These are phyloP conservation scores for Hericium erinaceus DNA, from an alignment of 768 basidiomycete species.

Conservation along the genomic window DNA sequence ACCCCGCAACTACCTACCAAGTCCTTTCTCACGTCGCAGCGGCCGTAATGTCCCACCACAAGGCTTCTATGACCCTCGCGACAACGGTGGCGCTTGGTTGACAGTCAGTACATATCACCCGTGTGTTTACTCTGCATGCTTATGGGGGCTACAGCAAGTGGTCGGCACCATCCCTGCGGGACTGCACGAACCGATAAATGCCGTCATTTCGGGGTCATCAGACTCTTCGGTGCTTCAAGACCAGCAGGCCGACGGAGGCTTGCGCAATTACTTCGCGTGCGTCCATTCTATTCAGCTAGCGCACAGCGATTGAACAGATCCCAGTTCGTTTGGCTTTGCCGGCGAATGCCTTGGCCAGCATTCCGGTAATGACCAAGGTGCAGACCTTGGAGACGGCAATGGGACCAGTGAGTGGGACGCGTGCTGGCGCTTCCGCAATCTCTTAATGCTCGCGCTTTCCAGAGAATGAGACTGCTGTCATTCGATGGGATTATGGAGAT, in stretches of 20 bases:
- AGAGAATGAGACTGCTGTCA: constrained; percentile 80
- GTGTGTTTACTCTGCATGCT: background rate
- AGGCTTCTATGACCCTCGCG: constrained; percentile 53
- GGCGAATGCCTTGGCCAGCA: constrained; percentile 83
- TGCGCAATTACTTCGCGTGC: constrained; percentile 76
- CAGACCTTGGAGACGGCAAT: constrained; percentile 77
- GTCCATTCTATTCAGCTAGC: constrained; percentile 19
- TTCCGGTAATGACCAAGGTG: constrained; percentile 55
- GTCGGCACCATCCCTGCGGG: constrained; percentile 1
- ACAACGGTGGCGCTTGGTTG: constrained; percentile 56
- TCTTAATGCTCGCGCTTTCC: background rate
- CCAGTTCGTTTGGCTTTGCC: constrained; percentile 62
- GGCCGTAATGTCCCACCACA: constrained; percentile 28
- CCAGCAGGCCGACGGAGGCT: constrained; percentile 52
- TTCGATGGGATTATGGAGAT: constrained; percentile 80
- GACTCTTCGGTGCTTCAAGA: constrained; percentile 60
- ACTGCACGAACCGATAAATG: constrained; percentile 71
- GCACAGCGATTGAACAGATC: too few relatives aligned
- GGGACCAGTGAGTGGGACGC: constrained; percentile 44
- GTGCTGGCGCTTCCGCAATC: background rate
- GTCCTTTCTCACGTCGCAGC: constrained; percentile 15
- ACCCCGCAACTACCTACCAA: constrained; percentile 10
- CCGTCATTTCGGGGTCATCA: constrained; percentile 70
- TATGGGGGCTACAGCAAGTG: background rate
- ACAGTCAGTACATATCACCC: constrained; percentile 41